A percentile compares a stretch with the other conserved stretches of the same genome.
phyloP scores from a whole-genome alignment of 2,329 filamentous ascomycete species.

The Aspergillus alliaceus region DNA sequence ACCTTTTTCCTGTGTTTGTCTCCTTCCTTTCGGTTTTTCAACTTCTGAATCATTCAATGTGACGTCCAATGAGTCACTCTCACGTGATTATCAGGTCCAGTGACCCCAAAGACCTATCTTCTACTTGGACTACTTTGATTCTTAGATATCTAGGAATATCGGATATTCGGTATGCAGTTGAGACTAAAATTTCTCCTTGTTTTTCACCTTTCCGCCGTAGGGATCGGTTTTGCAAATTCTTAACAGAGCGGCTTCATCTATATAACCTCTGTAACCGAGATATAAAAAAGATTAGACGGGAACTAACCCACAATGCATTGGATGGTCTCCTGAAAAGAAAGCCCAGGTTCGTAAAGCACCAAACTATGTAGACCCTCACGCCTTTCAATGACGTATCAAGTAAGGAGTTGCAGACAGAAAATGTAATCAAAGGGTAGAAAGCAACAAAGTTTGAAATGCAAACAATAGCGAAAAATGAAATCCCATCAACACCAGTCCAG shows the following conservation, averaged over 20 bases:
- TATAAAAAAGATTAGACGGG: neutral
- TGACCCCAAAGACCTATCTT: neutral
- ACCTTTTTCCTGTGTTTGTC: neutral
- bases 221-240: neutral
- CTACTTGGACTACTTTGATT: no score
- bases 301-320: constrained; percentile 6
- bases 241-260: neutral
- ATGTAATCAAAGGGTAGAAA: constrained; percentile 6
- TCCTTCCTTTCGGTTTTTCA: no score
- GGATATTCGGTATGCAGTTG: neutral
- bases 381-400: constrained; percentile 24
- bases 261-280: constrained; percentile 1
- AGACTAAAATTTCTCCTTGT: neutral
- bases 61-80: constrained; percentile 11
- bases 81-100: constrained; percentile 2
- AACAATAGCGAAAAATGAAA: constrained; percentile 9
- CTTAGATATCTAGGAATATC: no score
- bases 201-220: no score
- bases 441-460: constrained; percentile 9
- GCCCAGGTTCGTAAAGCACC: constrained; percentile 15
- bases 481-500: constrained; percentile 23
- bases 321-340: constrained; percentile 8
- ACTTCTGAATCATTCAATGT: no score
- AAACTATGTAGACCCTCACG: constrained; percentile 21
- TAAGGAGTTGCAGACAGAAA: constrained; percentile 10